Evolutionary conservation across 2,329 filamentous ascomycete species (phyloP).

Genomic region (Fusarium domesticum): DNA sequence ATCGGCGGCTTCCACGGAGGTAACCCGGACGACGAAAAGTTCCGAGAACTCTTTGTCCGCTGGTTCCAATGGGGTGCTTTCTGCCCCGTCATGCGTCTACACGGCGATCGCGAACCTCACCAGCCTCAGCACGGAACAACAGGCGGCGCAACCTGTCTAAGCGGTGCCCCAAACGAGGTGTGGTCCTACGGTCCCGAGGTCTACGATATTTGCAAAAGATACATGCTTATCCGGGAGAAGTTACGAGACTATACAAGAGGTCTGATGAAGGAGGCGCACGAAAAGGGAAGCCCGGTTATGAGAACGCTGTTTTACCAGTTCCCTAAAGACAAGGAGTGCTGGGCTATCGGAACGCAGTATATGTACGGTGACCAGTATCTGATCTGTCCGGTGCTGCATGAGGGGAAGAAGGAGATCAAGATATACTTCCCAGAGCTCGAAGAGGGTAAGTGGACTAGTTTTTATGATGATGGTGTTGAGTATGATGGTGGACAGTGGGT

Average conservation of each 20-base stretch:
- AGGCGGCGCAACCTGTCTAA: conserved; percentile 42
- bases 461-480: neutral
- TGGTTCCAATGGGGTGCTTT: conserved; percentile 71
- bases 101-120: conserved; percentile 62
- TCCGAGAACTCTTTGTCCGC: conserved; percentile 61
- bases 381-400: conserved; percentile 53
- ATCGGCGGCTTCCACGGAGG: conserved; percentile 70
- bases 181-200: conserved; percentile 63
- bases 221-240: conserved; percentile 56
- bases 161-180: conserved; percentile 59
- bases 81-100: conserved; percentile 65
- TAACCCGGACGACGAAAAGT: conserved; percentile 50
- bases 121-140: conserved; percentile 35
- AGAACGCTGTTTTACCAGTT: conserved; percentile 63
- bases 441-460: conserved; percentile 17
- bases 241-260: conserved; percentile 55
- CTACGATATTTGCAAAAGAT: conserved; percentile 58
- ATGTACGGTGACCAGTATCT: conserved; percentile 62
- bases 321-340: conserved; percentile 49
- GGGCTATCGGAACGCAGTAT: conserved; percentile 60
- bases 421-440: conserved; percentile 51
- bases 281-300: conserved; percentile 60
- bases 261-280: conserved; percentile 59
- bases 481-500: neutral
- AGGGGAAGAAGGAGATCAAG: conserved; percentile 41